These are phyloP conservation scores for Nicotiana attenuata DNA, from an alignment of 257 asterid species.

Conservation along the genomic window DNA sequence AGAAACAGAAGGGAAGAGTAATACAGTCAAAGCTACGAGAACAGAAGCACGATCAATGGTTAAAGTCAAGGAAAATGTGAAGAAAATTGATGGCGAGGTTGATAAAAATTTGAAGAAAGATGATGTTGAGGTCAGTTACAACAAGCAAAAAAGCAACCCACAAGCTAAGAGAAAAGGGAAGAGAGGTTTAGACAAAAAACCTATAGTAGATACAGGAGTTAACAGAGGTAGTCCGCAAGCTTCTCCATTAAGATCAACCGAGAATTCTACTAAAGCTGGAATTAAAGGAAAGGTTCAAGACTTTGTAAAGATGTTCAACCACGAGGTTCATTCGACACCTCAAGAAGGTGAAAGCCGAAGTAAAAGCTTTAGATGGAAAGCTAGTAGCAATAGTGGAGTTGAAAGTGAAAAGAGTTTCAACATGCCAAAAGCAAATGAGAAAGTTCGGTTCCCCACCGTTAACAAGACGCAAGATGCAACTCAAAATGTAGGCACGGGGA, in stretches of 20 bases:
- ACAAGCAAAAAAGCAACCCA: neutral
- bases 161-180: conserved; percentile 8
- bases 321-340: conserved; percentile 32
- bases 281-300: conserved; percentile 64
- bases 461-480: conserved; percentile 37
- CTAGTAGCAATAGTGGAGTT: conserved; percentile 15
- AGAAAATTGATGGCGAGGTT: conserved; percentile 26
- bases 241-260: conserved; percentile 19
- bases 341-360: conserved; percentile 31
- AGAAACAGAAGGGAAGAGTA: conserved; percentile 25
- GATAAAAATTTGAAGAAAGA: conserved; percentile 30
- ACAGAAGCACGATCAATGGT: conserved; percentile 16
- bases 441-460: conserved; percentile 19
- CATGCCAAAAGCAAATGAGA: conserved; percentile 27
- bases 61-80: conserved; percentile 22
- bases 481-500: conserved; percentile 31
- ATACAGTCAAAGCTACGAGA: conserved; percentile 15
- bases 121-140: conserved; percentile 1
- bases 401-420: conserved; percentile 29
- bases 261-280: conserved; percentile 26
- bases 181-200: conserved; percentile 10
- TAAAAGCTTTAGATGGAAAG: conserved; percentile 43
- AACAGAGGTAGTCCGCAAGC: conserved; percentile 22
- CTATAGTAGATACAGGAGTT: conserved; percentile 16
- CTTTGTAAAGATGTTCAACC: conserved; percentile 69